Base-by-base conservation (phyloP, 371 early-diverging fungal species). In the Mortierella sp. region DNA sequence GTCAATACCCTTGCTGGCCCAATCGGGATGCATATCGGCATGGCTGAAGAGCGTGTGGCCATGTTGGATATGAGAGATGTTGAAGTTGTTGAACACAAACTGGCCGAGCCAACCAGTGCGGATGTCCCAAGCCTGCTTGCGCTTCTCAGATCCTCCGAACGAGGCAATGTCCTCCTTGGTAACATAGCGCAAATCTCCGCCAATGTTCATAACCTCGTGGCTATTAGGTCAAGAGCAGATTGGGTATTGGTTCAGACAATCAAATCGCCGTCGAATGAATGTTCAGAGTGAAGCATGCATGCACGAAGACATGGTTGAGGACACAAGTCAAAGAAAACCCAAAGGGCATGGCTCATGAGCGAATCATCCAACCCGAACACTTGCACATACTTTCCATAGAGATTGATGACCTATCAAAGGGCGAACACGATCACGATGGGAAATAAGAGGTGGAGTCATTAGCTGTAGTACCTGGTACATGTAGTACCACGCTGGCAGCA, bases 131-230 rank as follows among this genome's bases (percentile, higher is more conserved):
- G 87, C 90, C 14, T 82, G 52, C 31, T 69, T 73, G 12, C 93
- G 89, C 24, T 79, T 71, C 28, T 83, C 69, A 7, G 69, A 38
- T 8, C 88, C 85, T 6, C 93, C 94, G 80, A 93, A 92, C 0
- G 87, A 85, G 14, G 63, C 82, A 30, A 82, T 79, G 63, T 94
- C 94, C 52, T 83, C 86, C 3, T 78, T 69, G 13, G 85, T 82
- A 0, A 94, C 94, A 72, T 93, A 93, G 7, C 92, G 83, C 80
- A 86, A 82, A 54, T 92, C 92, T 6, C 83, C 83, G 19, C 83
- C 68, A 10, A 91, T 58, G 64, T 94, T 94, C 93, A 93, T 93
- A 18, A 93, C 81, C 78, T 92, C 93, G 59, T 91, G 93, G 71
- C 90, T 92, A 19, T 87, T 87, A 14, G 7, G 48, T 24, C 26